Evolutionary conservation across 306 rosid species (phyloP), one percentile per base, ranked within the genome.

Genomic region (Inga laurina): DNA sequence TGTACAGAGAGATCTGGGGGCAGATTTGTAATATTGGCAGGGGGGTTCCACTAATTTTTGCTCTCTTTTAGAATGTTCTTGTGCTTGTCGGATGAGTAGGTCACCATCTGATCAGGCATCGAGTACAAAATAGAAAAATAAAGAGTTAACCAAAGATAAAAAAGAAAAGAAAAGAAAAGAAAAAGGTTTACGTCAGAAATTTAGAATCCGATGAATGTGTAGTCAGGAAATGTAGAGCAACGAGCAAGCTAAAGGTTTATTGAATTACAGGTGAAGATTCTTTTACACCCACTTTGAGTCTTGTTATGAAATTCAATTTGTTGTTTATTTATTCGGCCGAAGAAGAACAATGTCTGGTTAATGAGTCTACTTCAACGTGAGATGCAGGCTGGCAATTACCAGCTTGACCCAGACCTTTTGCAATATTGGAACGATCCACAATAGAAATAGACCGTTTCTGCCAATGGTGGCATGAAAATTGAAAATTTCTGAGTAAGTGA

Each of bases 161-260:
- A 16, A 35, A 27, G 30, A 27, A 27, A 27, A 27, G 30, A 27
- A 27, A 27, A 27, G 34, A 68, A 18, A 30, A 67, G 39, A 27
- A 22, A 85, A 86, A 83, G 71, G 51, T 85, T 65, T 65, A 91
- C 94, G 88, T 75, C 78, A 67, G 87, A 89, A 87, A 85, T 84
- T 89, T 91, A 91, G 94, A 76, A 77, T 85, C 92, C 91, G 90
- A 87, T 83, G 88, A 67, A 78, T 81, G 81, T 86, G 92, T 91
- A 86, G 84, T 90, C 87, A 87, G 99, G 81, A 88, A 92, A 86
- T 92, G 97, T 94, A 92, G 98, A 92, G 94, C 83, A 84, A 85
- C 65, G 89, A 85, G 91, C 82, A 85, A 80, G 84, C 92, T 82
- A 76, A 87, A 88, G 82, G 94, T 72, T 80, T 85, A 89, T 85